Percentiles rank a stretch among this genome's conserved stretches.
These are phyloP conservation scores for Fusarium annulatum DNA, from an alignment of 2,329 filamentous ascomycete species.

Conservation along the genomic window DNA sequence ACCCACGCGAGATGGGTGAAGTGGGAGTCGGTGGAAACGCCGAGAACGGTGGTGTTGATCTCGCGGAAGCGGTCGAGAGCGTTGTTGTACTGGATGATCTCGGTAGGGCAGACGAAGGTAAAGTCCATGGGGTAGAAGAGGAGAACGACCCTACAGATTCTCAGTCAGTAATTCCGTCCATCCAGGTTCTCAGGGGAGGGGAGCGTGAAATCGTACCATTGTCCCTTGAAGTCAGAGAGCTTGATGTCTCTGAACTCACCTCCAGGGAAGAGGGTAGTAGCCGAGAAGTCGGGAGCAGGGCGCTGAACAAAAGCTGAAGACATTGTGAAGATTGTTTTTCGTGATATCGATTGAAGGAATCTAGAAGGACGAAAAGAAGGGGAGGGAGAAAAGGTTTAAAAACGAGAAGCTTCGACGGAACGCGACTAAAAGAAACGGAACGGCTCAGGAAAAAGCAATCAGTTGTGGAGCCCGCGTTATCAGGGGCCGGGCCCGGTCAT, in stretches of 20 bases:
- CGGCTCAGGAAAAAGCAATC: conserved; percentile 23
- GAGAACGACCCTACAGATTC: conserved; percentile 66
- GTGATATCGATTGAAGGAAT: neutral
- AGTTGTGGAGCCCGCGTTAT: conserved; percentile 25
- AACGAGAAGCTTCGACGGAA: neutral
- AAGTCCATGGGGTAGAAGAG: conserved; percentile 76
- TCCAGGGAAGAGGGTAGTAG: conserved; percentile 61
- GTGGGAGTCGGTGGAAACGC: conserved; percentile 71
- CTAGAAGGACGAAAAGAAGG: neutral
- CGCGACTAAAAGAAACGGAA: neutral
- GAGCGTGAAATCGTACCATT: conserved; percentile 53
- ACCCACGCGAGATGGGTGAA: conserved; percentile 69
- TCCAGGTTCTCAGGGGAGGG: neutral
- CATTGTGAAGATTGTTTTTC: conserved; percentile 46
- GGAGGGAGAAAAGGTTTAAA: neutral
- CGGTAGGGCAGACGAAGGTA: conserved; percentile 74
- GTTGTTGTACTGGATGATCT: conserved; percentile 74
- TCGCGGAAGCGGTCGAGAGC: conserved; percentile 68
- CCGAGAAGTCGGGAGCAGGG: conserved; percentile 61
- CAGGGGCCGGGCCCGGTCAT: conserved; percentile 20
- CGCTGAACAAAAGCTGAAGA: conserved; percentile 60
- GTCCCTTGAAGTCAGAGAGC: conserved; percentile 58
- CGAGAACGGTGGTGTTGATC: conserved; percentile 69
- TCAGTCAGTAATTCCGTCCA: neutral
- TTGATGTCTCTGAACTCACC: conserved; percentile 61